Conservation (phyloP, 2,329 filamentous ascomycete genomes). For the Ophiostoma montium region DNA sequence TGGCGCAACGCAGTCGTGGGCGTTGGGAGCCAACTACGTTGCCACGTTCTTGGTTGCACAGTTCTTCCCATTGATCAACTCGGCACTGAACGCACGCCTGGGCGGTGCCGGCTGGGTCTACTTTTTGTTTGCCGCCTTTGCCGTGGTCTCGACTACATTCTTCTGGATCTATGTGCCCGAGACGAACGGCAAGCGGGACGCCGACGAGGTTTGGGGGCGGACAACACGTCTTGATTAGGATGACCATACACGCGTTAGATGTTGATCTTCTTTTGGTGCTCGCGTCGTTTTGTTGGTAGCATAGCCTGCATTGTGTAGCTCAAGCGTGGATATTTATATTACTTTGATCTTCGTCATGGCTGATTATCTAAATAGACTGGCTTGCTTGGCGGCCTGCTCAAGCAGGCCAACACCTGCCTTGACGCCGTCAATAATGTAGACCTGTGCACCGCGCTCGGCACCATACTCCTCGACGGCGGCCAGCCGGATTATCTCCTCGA, state of each 20-base stretch:
- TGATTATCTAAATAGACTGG: slow-evolving; percentile 22
- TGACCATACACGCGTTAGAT: too few relatives aligned
- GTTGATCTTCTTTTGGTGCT: neutral
- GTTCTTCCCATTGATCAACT: slow-evolving; percentile 83
- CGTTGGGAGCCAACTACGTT: slow-evolving; percentile 73
- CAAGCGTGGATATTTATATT: neutral
- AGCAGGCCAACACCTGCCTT: slow-evolving; percentile 52
- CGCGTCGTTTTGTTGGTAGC: too few relatives aligned
- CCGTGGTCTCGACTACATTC: slow-evolving; percentile 54
- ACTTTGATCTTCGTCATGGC: neutral
- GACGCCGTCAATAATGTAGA: slow-evolving; percentile 70
- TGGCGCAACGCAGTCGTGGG: slow-evolving; percentile 81
- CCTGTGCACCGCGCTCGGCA: slow-evolving; percentile 31
- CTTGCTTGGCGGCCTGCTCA: slow-evolving; percentile 36
- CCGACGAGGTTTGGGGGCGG: slow-evolving; percentile 84
- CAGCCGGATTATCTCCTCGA: slow-evolving; percentile 61
- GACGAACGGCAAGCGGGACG: slow-evolving; percentile 70
- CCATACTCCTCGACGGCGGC: slow-evolving; percentile 54
- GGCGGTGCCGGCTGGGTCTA: slow-evolving; percentile 73
- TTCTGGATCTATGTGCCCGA: slow-evolving; percentile 67
- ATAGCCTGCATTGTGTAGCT: neutral
- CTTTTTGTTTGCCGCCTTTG: slow-evolving; percentile 75
- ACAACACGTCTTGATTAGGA: slow-evolving; percentile 36
- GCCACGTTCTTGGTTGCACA: slow-evolving; percentile 88
- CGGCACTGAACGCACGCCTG: slow-evolving; percentile 46